A percentile compares a stretch with the other conserved stretches of the same genome.
These are phyloP conservation scores for Ilyonectria robusta DNA, from an alignment of 2,329 filamentous ascomycete genomes.

Conservation along the genomic window DNA sequence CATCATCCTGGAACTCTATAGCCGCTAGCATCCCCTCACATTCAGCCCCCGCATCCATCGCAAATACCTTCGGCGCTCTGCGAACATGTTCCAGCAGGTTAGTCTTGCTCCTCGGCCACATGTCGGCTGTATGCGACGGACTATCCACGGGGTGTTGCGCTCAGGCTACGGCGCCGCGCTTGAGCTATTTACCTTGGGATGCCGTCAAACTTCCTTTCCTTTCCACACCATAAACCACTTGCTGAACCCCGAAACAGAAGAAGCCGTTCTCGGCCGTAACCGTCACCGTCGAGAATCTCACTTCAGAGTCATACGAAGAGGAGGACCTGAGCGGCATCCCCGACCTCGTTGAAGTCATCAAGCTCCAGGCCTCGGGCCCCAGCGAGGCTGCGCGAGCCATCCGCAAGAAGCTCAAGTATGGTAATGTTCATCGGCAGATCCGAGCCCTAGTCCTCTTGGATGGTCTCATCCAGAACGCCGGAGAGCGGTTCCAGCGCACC, in stretches of 20 bases:
- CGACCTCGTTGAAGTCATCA: slow-evolving; percentile 94
- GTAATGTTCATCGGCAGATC: slow-evolving; percentile 92
- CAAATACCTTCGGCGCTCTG: background rate
- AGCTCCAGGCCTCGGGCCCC: slow-evolving; percentile 88
- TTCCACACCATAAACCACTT: background rate
- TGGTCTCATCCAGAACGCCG: slow-evolving; percentile 94
- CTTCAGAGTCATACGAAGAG: slow-evolving; percentile 89
- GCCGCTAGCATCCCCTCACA: slow-evolving; percentile 4
- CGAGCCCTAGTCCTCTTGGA: slow-evolving; percentile 91
- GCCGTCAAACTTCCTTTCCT: background rate
- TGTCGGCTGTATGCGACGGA: background rate
- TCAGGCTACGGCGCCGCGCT: slow-evolving; percentile 1
- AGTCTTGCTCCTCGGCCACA: slow-evolving; percentile 8
- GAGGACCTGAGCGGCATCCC: slow-evolving; percentile 94
- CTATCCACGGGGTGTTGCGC: background rate
- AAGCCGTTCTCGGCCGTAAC: slow-evolving; percentile 95
- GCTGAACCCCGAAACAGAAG: slow-evolving; percentile 53
- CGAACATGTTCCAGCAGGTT: slow-evolving; percentile 51
- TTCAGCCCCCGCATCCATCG: background rate
- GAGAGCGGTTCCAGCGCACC: slow-evolving; percentile 85
- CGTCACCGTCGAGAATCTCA: slow-evolving; percentile 91
- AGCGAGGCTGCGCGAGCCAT: slow-evolving; percentile 91
- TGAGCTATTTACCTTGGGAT: slow-evolving; percentile 37
- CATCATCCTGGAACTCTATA: slow-evolving; percentile 28
- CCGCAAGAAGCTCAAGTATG: slow-evolving; percentile 99